Percentiles rank a stretch among this genome's conserved stretches.
Evolutionary conservation across 345 rosid species (phyloP).

Genomic region (Gynandropsis gynandra): DNA sequence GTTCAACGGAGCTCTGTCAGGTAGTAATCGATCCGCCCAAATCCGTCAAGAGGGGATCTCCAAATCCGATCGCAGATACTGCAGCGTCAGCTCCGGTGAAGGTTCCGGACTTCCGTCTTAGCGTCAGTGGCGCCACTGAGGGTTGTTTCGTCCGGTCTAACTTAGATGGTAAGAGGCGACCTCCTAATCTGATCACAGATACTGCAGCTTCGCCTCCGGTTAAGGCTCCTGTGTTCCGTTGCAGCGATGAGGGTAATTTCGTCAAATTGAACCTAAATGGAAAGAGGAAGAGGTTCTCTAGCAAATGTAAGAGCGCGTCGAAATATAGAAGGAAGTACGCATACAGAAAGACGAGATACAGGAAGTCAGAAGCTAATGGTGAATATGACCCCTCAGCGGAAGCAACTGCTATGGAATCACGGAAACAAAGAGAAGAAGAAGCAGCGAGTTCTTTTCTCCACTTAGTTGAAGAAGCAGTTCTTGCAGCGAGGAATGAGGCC

Average conservation of each 20-base stretch:
- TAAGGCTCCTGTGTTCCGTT: conserved; percentile 40
- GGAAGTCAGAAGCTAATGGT: conserved; percentile 22
- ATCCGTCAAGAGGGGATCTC: conserved; percentile 27
- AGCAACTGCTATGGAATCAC: conserved; percentile 26
- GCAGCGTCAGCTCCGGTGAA: background rate
- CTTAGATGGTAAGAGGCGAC: conserved; percentile 24
- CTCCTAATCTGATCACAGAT: conserved; percentile 50
- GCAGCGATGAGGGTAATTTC: conserved; percentile 65
- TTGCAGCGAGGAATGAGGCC: conserved; percentile 38
- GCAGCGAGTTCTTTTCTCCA: conserved; percentile 25
- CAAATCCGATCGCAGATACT: conserved; percentile 34
- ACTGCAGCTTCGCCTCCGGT: conserved; percentile 31
- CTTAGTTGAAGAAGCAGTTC: conserved; percentile 42
- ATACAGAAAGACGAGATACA: conserved; percentile 44
- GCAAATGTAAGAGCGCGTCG: conserved; percentile 34
- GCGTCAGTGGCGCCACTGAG: background rate
- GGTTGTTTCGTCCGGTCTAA: background rate
- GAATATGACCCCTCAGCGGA: conserved; percentile 47
- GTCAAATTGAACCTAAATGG: conserved; percentile 67
- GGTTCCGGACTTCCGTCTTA: background rate
- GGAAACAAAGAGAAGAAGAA: conserved; percentile 24
- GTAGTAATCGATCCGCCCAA: conserved; percentile 21
- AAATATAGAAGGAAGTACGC: conserved; percentile 23
- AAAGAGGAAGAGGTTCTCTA: conserved; percentile 49
- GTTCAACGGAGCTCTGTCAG: conserved; percentile 4